Percentiles rank a stretch among this genome's conserved stretches.
phyloP scores from a whole-genome alignment of 371 early-diverging fungal genomes.

The Haplosporangium sp. region DNA sequence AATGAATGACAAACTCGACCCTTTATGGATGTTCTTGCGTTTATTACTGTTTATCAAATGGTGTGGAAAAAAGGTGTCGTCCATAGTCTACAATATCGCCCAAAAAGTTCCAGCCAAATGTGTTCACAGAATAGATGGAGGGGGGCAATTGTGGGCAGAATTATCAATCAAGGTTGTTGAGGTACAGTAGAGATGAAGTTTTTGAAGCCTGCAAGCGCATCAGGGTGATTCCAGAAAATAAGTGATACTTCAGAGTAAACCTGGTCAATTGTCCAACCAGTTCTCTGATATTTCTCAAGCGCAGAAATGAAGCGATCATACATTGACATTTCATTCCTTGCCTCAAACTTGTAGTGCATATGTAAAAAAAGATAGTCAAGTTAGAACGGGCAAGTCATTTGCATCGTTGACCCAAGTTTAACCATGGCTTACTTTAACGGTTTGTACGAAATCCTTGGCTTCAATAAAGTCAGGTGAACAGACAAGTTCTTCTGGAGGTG shows the following conservation, averaged over 20 bases:
- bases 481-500: conserved; percentile 53
- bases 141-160: neutral
- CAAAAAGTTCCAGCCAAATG: no score
- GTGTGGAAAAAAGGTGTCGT: neutral
- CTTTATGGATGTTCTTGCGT: no score
- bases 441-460: conserved; percentile 54
- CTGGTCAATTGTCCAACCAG: conserved; percentile 54
- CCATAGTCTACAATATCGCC: neutral
- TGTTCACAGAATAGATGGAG: neutral
- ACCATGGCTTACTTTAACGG: conserved; percentile 43
- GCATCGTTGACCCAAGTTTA: neutral
- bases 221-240: conserved; percentile 47
- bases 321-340: conserved; percentile 52
- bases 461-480: conserved; percentile 55
- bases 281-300: conserved; percentile 53
- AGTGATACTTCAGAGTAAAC: conserved; percentile 49
- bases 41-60: no score
- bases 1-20: no score
- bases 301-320: conserved; percentile 54
- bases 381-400: no score
- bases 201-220: conserved; percentile 33
- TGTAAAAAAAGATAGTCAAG: neutral
- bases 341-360: conserved; percentile 13
- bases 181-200: conserved; percentile 37
- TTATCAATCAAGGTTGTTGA: conserved; percentile 20